Evolutionary conservation across 331 rosid species (phyloP), one percentile per base, ranked within the genome.

Genomic region (Ulmus americana): DNA sequence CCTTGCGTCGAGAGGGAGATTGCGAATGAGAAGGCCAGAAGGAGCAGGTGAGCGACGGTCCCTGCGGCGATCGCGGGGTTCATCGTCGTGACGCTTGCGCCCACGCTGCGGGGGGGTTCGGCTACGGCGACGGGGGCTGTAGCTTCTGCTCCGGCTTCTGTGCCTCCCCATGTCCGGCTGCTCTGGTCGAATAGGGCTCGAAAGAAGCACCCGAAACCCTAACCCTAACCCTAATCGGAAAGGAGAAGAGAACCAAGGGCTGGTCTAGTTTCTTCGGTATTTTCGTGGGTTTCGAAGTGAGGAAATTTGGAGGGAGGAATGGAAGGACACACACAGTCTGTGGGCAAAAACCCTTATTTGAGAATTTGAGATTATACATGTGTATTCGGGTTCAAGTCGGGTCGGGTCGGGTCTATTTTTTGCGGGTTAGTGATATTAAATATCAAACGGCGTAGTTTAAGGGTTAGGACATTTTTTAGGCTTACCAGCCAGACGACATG

Each of bases 1-100:
- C 96, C 96, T 82, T 16, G 96, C 95, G 63, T 87, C 84, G 1
- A 94, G 95, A 28, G 99, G 97, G 3, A 94, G 99, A 76, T 94
- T 94, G 54, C 99, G 96, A 59, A 94, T 91, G 51, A 94, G 97
- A 65, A 94, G 75, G n/a, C 99, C 97, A 16, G 95, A 83, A 64
- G 99, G 90, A 58, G 81, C 83, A 6, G 99, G 97, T 2, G 97
- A 94, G 6, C 95, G 88, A n/a, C 91, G 95, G 81, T 94, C 95
- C 59, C 95, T 74, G 73, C 71, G 10, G 55, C 95, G 94, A 40
- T 81, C 82, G 48, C 87, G 85, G 51, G 81, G 76, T 10, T 86
- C 90, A 4, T 92, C 95, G 5, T 79, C 95, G 70, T 87, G 45
- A 1, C 91, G 90, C 76, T 90, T 94, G 68, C 91, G 95, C 0